Conservation (phyloP, 2,329 filamentous ascomycete genomes). For the Venturia nashicola region DNA sequence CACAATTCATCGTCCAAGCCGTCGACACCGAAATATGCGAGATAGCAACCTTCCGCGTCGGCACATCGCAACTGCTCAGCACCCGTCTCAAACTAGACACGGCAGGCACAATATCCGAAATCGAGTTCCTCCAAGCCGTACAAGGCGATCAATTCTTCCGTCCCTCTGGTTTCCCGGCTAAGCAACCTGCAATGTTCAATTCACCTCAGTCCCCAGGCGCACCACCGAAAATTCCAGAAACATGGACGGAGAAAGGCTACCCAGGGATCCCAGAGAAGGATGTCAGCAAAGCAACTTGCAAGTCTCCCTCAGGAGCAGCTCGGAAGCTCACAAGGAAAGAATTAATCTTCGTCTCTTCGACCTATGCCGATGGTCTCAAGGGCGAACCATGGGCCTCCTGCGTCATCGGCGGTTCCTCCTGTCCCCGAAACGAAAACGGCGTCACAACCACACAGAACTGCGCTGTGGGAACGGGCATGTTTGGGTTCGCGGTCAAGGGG, state of each 20-base stretch:
- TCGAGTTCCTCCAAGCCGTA: conserved; percentile 10
- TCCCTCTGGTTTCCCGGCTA: conserved; percentile 6
- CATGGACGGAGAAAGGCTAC: neutral
- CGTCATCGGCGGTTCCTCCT: neutral
- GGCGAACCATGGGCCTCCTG: conserved; percentile 7
- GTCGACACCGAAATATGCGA: conserved; percentile 8
- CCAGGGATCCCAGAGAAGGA: neutral
- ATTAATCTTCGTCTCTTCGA: conserved; percentile 3
- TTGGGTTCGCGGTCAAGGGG: neutral
- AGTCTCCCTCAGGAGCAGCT: neutral
- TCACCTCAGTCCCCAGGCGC: neutral
- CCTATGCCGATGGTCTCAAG: conserved; percentile 5
- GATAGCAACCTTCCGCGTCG: conserved; percentile 8
- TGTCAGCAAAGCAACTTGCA: conserved; percentile 7
- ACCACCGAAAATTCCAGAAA: conserved; percentile 4
- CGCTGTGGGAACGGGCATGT: conserved; percentile 8
- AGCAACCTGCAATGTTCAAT: neutral
- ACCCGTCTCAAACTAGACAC: conserved; percentile 2
- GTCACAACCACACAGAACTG: conserved; percentile 4
- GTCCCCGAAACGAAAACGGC: conserved; percentile 10
- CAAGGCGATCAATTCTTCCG: conserved; percentile 9
- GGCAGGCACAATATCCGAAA: conserved; percentile 5
- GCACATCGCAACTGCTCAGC: neutral
- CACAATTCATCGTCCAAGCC: conserved; percentile 4
- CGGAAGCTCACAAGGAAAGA: conserved; percentile 6